phyloP scores from a whole-genome alignment of 2,329 filamentous ascomycete species.

The Shiraia sp. region DNA sequence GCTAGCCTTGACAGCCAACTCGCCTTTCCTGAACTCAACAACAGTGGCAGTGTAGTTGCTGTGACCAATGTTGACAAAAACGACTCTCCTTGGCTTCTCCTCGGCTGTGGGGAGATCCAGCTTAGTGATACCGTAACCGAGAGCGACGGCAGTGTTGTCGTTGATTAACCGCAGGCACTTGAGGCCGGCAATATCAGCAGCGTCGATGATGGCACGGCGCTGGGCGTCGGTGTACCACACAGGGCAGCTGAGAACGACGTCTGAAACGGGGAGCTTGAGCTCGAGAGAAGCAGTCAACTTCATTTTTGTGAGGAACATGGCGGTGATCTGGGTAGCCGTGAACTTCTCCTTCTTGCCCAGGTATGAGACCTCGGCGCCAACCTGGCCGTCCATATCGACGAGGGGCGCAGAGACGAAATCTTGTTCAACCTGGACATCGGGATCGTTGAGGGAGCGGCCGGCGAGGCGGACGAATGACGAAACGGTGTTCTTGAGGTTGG shows the following conservation, averaged over 20 bases:
- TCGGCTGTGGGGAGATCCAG: conserved; percentile 85
- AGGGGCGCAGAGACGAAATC: conserved; percentile 84
- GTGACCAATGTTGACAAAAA: conserved; percentile 93
- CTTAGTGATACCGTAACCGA: conserved; percentile 98
- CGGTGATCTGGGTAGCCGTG: conserved; percentile 88
- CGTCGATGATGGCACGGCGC: conserved; percentile 85
- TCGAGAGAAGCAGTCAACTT: conserved; percentile 85
- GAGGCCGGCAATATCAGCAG: conserved; percentile 88
- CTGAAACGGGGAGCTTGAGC: conserved; percentile 86
- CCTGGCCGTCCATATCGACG: conserved; percentile 89
- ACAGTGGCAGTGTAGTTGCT: conserved; percentile 94
- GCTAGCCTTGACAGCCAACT: conserved; percentile 90
- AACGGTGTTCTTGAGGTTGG: conserved; percentile 99
- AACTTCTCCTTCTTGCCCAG: conserved; percentile 94
- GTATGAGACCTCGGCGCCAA: conserved; percentile 92
- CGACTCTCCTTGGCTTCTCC: conserved; percentile 88
- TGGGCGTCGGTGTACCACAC: conserved; percentile 97
- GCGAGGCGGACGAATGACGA: conserved; percentile 88
- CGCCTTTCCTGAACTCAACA: conserved; percentile 96
- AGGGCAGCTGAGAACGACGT: conserved; percentile 91
- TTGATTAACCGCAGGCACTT: conserved; percentile 95
- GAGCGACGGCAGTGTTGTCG: conserved; percentile 92
- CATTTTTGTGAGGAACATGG: conserved; percentile 96
- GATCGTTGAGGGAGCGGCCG: conserved; percentile 83
- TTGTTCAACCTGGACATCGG: conserved; percentile 91